Base-by-base conservation (phyloP, 306 rosid species). In the Ochetophila trinervis region DNA sequence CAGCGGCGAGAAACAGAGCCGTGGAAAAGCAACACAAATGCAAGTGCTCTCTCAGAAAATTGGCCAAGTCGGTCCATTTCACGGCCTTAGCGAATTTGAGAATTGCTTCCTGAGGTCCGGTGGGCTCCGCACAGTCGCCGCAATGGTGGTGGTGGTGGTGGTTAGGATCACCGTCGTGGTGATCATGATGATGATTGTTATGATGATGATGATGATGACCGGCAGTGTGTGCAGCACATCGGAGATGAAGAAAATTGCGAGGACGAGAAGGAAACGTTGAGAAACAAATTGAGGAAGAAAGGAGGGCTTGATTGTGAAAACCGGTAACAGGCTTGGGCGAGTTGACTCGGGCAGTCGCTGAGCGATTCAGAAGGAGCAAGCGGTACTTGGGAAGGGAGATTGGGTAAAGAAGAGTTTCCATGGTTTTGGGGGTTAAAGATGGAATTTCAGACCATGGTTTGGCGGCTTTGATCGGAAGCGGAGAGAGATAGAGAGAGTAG, bases 21-120 rank as follows among this genome's bases (percentile, higher is more conserved):
- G 99, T 19, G 37, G 99, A 90, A 71, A 76, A 74, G 77, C 89
- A 84, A 62, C 99, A 93, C 50, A 93, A 80, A 14, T 90, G 88
- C 85, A 93, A 76, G 68, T 93, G 83, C 88, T 90, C 97, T 74
- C 96, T 74, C 18, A 90, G 68, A 69, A 76, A 80, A 70, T 84
- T 74, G 12, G 99, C 97, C 62, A 90, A 78, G 61, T 90, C 86
- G 48, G 78, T 78, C 99, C 99, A 87, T 65, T 79, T 79, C 34
- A 82, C 86, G 10, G 90, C 96, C 76, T 77, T 83, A 13, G 99
- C 94, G 73, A 93, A 86, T 49, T 73, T 66, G 53, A 90, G 52
- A 51, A 93, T 34, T 75, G 86, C 87, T 74, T 59, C 82, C 76
- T 87, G 99, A 59, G 86, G 62, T 11, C 76, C 88, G 2, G 80